A percentile compares a stretch with the other conserved stretches of the same genome.
Evolutionary conservation across 805 yeast species (phyloP).

Genomic region (Nakazawaea laoshanensis): DNA sequence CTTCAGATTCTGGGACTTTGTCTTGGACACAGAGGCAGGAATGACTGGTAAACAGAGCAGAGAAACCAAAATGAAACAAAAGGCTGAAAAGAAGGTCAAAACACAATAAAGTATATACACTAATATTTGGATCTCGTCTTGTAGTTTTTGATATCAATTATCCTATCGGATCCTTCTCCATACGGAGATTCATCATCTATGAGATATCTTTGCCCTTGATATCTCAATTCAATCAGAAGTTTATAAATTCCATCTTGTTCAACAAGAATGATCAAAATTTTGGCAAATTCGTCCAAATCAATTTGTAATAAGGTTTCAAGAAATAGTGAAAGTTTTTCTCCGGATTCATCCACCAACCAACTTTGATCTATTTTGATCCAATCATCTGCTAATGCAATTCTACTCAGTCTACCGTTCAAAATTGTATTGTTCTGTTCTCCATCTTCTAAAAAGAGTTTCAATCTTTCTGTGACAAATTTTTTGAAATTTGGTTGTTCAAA

Average conservation of each 20-base stretch:
- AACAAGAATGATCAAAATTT: no score
- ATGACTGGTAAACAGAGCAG: slow-evolving; percentile 68
- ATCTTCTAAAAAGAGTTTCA: slow-evolving; percentile 7
- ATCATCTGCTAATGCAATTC: slow-evolving; percentile 1
- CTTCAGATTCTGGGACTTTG: slow-evolving; percentile 93
- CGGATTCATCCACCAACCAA: slow-evolving; percentile 4
- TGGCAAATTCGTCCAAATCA: no score
- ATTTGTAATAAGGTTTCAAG: no score
- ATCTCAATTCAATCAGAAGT: slow-evolving; percentile 1
- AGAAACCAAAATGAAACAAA: slow-evolving; percentile 52
- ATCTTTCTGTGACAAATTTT: slow-evolving; percentile 3
- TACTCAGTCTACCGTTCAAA: neutral
- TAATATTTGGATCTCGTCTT: neutral
- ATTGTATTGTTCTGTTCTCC: slow-evolving; percentile 6
- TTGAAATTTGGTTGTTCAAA: slow-evolving; percentile 1
- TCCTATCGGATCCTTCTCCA: neutral
- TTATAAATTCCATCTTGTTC: slow-evolving; percentile 1
- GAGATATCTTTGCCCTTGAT: neutral
- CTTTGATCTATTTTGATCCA: slow-evolving; percentile 1
- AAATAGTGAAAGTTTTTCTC: neutral
- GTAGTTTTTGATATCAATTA: slow-evolving; percentile 8
- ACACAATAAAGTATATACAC: neutral
- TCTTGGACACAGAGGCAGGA: slow-evolving; percentile 86
- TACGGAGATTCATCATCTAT: slow-evolving; percentile 1
- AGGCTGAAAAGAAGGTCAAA: slow-evolving; percentile 39